Percentiles rank a stretch among this genome's conserved stretches.
Evolutionary conservation across 345 rosid species (phyloP).

Genomic region (Ceriops zippeliana): DNA sequence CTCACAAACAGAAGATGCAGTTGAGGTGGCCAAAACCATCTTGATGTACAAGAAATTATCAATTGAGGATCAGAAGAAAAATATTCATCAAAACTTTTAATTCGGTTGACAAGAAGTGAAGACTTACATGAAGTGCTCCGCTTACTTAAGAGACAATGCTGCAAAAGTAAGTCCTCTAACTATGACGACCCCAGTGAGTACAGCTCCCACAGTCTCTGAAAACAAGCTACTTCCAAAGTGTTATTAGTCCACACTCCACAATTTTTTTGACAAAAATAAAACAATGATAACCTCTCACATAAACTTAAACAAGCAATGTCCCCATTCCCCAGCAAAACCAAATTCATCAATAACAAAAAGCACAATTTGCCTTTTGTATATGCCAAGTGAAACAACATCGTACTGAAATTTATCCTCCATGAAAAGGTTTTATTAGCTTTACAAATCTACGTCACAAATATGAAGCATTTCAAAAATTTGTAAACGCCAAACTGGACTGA

Average conservation of each 20-base stretch:
- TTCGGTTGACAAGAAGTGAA: background rate
- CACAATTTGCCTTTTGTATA: no score
- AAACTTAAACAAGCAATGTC: background rate
- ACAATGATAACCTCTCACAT: background rate
- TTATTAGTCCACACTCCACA: constrained; percentile 49
- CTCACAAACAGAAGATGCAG: no score
- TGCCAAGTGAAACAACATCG: no score
- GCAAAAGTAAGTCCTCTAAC: constrained; percentile 59
- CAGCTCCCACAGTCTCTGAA: constrained; percentile 83
- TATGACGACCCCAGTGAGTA: constrained; percentile 60
- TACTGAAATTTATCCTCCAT: no score
- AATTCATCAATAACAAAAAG: background rate
- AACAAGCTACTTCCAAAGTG: constrained; percentile 60
- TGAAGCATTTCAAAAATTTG: no score
- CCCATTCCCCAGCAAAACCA: background rate
- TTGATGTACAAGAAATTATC: no score
- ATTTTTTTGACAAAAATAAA: background rate
- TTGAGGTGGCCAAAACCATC: no score
- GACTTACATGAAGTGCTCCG: constrained; percentile 58
- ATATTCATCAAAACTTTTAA: background rate
- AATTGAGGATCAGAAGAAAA: no score
- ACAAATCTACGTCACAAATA: no score
- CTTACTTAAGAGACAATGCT: constrained; percentile 51
- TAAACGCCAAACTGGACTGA: no score
- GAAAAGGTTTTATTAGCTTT: no score